Percentiles rank a stretch among this genome's conserved stretches.
phyloP scores from a whole-genome alignment of 2,329 filamentous ascomycete species.

The Beauveria australis region DNA sequence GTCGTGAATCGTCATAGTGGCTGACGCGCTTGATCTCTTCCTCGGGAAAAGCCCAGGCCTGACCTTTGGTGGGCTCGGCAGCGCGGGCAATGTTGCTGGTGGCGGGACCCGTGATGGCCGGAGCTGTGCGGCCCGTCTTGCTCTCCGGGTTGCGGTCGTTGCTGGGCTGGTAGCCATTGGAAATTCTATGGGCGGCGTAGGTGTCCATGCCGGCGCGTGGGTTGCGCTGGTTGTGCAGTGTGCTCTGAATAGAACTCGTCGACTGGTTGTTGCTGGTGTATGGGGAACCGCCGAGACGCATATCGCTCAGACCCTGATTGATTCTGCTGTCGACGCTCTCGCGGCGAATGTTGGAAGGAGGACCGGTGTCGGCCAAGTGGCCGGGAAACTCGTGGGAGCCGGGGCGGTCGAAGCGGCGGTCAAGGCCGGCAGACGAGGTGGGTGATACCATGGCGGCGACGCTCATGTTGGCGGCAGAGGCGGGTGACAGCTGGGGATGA shows the following conservation, averaged over 20 bases:
- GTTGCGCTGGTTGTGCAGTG: constrained; percentile 58
- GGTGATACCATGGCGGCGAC: constrained; percentile 59
- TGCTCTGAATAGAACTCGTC: constrained; percentile 65
- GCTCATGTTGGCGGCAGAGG: constrained; percentile 53
- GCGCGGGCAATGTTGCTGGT: constrained; percentile 59
- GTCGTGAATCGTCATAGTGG: constrained; percentile 55
- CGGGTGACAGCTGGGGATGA: constrained; percentile 46
- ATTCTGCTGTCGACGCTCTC: constrained; percentile 77
- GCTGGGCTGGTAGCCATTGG: constrained; percentile 56
- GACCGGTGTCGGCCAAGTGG: constrained; percentile 27
- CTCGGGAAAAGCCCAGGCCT: constrained; percentile 77
- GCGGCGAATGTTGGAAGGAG: constrained; percentile 47
- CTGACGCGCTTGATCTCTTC: constrained; percentile 51
- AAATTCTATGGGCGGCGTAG: constrained; percentile 50
- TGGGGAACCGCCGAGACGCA: constrained; percentile 58
- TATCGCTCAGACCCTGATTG: constrained; percentile 61
- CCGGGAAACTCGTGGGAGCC: constrained; percentile 28
- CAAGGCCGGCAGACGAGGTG: constrained; percentile 37
- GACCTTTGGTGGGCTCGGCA: constrained; percentile 72
- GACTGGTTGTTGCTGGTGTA: constrained; percentile 73
- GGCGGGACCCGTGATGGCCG: constrained; percentile 65
- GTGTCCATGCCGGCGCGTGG: constrained; percentile 45
- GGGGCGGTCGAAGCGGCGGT: constrained; percentile 35
- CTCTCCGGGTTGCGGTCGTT: constrained; percentile 49
- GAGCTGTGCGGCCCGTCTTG: constrained; percentile 57